These are phyloP conservation scores for Mollisia scopiformis DNA, from an alignment of 2,329 filamentous ascomycete species.

Conservation along the genomic window DNA sequence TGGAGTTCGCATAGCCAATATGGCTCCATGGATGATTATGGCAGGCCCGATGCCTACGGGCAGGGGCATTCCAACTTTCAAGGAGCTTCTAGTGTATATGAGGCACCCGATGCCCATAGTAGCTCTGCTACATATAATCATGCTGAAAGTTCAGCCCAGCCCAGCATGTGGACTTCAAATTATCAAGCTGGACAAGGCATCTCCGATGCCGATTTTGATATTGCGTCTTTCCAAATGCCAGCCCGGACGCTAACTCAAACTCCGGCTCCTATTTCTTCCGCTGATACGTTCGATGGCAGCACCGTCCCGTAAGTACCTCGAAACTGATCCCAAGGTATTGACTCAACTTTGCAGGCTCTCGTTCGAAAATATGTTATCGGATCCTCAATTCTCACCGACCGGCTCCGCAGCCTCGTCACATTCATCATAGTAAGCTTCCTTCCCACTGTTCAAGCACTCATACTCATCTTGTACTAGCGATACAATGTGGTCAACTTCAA, in stretches of 20 bases:
- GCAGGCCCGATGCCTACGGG: no score
- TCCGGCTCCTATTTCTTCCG: not conserved
- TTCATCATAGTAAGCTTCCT: not conserved
- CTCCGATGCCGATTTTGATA: not conserved
- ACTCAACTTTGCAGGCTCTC: not conserved
- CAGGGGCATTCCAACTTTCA: no score
- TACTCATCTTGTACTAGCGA: not conserved
- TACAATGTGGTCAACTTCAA: not conserved
- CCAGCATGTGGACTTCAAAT: not conserved
- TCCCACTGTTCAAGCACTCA: not conserved
- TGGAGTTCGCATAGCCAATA: not conserved
- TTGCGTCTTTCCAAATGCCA: not conserved
- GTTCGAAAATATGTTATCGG: not conserved
- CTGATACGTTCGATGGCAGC: not conserved
- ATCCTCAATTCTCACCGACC: not conserved
- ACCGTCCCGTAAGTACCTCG: not conserved
- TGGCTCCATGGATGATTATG: not conserved
- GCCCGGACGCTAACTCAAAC: not conserved
- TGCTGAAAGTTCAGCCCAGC: not conserved
- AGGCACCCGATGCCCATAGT: not conserved
- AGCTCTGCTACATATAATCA: not conserved
- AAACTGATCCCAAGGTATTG: not conserved
- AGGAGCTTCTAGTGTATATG: no score
- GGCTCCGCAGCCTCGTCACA: not conserved
- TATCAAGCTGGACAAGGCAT: not conserved